Base-by-base conservation (phyloP, 208 protist species). In the Endotrypanum monterogeii region DNA sequence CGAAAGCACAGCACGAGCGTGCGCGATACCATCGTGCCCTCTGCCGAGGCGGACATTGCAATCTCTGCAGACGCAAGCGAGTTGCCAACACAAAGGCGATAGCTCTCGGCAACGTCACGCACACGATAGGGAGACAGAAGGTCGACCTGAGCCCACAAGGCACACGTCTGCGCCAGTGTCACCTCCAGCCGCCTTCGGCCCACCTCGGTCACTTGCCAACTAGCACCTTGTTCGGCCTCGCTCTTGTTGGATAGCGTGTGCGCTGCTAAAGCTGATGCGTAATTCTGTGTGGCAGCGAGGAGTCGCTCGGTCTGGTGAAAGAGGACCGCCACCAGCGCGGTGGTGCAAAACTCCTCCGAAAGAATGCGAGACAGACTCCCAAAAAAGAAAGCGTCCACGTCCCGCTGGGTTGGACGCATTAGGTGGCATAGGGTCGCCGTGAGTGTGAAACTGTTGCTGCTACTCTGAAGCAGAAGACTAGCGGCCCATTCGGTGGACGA, bases 1-100 rank as follows among this genome's bases (percentile, higher is more conserved):
- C 91, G 84, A 62, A 91, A 96, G 78, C 86, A 94, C 77, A 84
- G 28, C 12, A 96, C 80, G 50, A 87, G 79, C 11, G 79, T 88
- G 57, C 86, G 83, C 3, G 85, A 91, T 2, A 89, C 83, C 23
- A 83, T 76, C 28, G 89, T 93, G 14, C 86, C 77, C 37, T 44
- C 9, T 25, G 69, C 55, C 44, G 20, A 41, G 0, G 39, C 25
- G n/a, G 54, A 32, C 25, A 25, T 46, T 14, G 23, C 16, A 18
- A n/a, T 50, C 41, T 4, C 51, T n/a, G 37, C 25, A 5, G 57
- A 9, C 44, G 41, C 48, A 1, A 83, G 39, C 0, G 86, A 90
- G 52, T 66, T 71, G 44, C 35, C 56, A 9, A 67, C 66, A 3
- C 78, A 83, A 16, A 73, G 65, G 39, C 69, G 63, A 60, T 90